Percentiles rank a stretch among this genome's conserved stretches.
These are phyloP conservation scores for Quercus tomentella DNA, from an alignment of 331 rosid species.

Conservation along the genomic window DNA sequence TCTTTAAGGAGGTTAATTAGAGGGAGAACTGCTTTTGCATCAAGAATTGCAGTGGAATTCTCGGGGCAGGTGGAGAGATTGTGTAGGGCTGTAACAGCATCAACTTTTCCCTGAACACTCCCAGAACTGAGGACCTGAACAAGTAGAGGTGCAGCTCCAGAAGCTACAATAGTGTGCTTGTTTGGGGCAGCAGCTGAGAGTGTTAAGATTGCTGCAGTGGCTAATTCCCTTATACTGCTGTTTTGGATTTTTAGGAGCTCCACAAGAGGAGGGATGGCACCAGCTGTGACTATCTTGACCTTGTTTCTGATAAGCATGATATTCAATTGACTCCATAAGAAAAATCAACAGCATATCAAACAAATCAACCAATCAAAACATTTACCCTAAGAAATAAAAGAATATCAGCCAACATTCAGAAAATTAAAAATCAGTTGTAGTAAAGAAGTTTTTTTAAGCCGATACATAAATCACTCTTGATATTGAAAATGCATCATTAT, in stretches of 20 bases:
- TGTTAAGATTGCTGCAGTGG: conserved; percentile 84
- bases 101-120: conserved; percentile 82
- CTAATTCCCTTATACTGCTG: conserved; percentile 61
- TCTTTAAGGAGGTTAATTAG: conserved; percentile 83
- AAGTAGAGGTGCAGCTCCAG: conserved; percentile 84
- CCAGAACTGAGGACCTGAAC: conserved; percentile 83
- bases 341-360: not conserved
- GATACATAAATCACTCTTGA: not conserved
- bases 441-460: not conserved
- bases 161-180: conserved; percentile 65
- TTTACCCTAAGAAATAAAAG: not conserved
- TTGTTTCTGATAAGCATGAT: conserved; percentile 62
- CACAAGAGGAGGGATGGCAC: conserved; percentile 76
- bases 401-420: not conserved
- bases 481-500: not conserved
- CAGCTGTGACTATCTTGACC: conserved; percentile 72
- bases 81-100: conserved; percentile 79
- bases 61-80: conserved; percentile 60
- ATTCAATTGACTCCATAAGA: conserved; percentile 13
- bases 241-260: conserved; percentile 72
- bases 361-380: not conserved
- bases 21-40: conserved; percentile 75
- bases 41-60: conserved; percentile 49
- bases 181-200: conserved; percentile 76
- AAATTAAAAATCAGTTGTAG: not conserved